Evolutionary conservation across 2,329 filamentous ascomycete genomes (phyloP), one percentile per base, ranked within the genome.

Genomic region (Fonsecaea nubica): DNA sequence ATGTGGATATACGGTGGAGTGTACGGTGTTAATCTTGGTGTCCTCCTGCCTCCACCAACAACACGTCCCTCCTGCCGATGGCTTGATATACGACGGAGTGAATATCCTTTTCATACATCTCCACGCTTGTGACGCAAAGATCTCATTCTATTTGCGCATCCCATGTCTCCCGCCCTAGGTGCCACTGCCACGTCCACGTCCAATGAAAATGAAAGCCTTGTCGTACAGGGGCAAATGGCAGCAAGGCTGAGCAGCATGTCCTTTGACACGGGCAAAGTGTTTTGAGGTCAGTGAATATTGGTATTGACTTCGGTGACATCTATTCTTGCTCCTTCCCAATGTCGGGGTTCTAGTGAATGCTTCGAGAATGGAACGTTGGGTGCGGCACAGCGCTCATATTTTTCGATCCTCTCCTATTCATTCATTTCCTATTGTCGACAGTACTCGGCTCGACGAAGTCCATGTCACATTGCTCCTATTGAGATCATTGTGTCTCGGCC

Each of bases 341-440:
- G 15, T 12, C 6, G n/a, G 4, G 9, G 15, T 18, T 15, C 18
- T 18, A 42, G 21, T 50, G 30, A 59, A 59, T 13, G 12, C n/a
- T 12, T 25, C 2, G 35, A 48, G 15, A n/a, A 25, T 50, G 25
- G 8, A 36, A 7, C 10, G n/a, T 8, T 12, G 32, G 61, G 58
- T 61, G 21, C 18, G 61, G 61, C 61, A 58, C 53, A 52, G 58
- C 18, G 13, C 58, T 32, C 18, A n/a, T 33, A 30, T 54, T 42
- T 18, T 25, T 50, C 9, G 18, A 12, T 12, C 45, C 18, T 4
- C 45, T 50, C 25, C 18, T 7, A 21, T 21, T 45, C 18, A 25
- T 50, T 50, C 35, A 12, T 48, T 42, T 33, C 32, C 45, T 30
- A 54, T 61, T 61, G 58, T 50, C 45, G 12, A 7, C 0, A 2